A percentile compares a stretch with the other conserved stretches of the same genome.
phyloP scores from a whole-genome alignment of 2,329 filamentous ascomycete genomes.

The Colletotrichum brevisporum region DNA sequence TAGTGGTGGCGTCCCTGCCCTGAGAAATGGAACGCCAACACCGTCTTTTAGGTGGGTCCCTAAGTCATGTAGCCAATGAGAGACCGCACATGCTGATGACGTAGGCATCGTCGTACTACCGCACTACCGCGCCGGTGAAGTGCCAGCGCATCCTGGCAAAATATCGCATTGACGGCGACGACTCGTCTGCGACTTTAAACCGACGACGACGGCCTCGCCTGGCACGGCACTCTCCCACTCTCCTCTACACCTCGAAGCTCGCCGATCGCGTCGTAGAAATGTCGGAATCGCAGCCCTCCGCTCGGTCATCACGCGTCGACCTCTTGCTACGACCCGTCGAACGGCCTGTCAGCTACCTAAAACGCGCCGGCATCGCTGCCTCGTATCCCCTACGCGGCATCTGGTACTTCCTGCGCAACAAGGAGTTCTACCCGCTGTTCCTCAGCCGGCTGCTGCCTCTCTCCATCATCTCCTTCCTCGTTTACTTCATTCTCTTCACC shows the following conservation, averaged over 20 bases:
- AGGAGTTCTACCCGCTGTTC: conserved; percentile 87
- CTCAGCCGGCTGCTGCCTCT: conserved; percentile 83
- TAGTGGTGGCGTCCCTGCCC: too few relatives aligned
- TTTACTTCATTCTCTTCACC: conserved; percentile 88
- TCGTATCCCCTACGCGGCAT: conserved; percentile 79
- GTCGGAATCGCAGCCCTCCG: conserved; percentile 28
- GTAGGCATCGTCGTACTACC: too few relatives aligned
- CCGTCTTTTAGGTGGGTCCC: too few relatives aligned
- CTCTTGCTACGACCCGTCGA: conserved; percentile 44
- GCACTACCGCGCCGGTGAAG: background rate
- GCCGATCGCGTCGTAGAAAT: background rate
- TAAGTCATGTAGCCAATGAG: too few relatives aligned
- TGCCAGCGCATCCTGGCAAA: background rate
- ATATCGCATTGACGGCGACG: background rate
- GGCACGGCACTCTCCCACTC: background rate
- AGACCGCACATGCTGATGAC: too few relatives aligned
- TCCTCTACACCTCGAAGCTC: background rate
- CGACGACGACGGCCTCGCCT: background rate
- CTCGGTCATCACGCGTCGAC: conserved; percentile 35
- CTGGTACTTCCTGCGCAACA: conserved; percentile 83
- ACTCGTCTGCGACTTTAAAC: background rate
- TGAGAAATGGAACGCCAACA: too few relatives aligned
- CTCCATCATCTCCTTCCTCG: conserved; percentile 83
- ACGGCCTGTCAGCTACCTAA: conserved; percentile 58
- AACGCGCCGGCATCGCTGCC: conserved; percentile 60